Base-by-base conservation (phyloP, 441 rosid species). In the Populus hybrid region DNA sequence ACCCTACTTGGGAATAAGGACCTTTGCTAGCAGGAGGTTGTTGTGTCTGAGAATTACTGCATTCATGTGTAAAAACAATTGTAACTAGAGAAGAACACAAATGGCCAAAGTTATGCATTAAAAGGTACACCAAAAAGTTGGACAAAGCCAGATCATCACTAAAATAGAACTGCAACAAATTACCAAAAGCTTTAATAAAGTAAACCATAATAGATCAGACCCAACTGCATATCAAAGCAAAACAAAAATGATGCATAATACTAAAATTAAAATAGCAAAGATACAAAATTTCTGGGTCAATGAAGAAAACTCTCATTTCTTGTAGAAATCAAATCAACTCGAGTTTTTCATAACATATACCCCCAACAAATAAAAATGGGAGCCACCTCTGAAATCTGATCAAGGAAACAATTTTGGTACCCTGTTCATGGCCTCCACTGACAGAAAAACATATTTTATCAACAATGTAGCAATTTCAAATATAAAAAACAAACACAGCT, bases 1-100 rank as follows among this genome's bases (percentile, higher is more conserved):
- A 96, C 6, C 92, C 98, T 74, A 96, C 98, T 86, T 94, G 95
- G 14, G 99, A 94, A 77, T 96, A 96, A 7, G 98, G 81, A 61
- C 97, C 97, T 86, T 89, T 96, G 86, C 74, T 91, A 29, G 88
- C 87, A 78, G 91, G 79, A 72, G 90, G 86, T 76, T 90, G 98
- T 53, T 82, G 85, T 14, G 78, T 83, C 83, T 90, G 94, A 74
- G 93, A 67, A 79, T 92, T 90, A 70, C 80, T 75, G 64, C 33
- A 81, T 36, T 84, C 69, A 45, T 77, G 33, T 26, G 40, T 18
- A 21, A 50, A 24, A 69, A 63, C 29, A 16, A 29, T 21, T 21
- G 68, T 31, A 29, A 69, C 9, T 18, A 4, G 68, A 33, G 80
- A 29, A 42, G 36, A 72, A 6, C 42, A 38, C 16, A 29, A 64